Conservation (phyloP, 768 basidiomycete genomes). For the Neoboletus brunneissimus region DNA sequence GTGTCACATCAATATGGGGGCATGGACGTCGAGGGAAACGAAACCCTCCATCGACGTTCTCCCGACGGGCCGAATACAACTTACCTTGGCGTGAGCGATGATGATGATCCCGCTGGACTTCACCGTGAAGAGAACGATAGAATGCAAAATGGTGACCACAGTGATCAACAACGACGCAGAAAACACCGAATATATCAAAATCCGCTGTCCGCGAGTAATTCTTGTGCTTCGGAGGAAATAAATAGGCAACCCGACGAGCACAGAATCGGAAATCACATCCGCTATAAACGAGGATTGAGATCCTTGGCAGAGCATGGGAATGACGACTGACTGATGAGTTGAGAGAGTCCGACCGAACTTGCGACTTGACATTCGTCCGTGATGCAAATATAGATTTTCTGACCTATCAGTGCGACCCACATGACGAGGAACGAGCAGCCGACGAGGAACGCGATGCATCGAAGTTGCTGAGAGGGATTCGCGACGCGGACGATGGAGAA, state of each 20-base stretch:
- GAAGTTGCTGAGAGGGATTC: slow-evolving; percentile 8
- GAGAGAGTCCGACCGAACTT: slow-evolving; percentile 10
- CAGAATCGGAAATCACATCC: slow-evolving; percentile 16
- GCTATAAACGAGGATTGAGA: slow-evolving; percentile 8
- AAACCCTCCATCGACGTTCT: not conserved
- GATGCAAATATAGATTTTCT: slow-evolving; percentile 14
- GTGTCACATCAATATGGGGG: not conserved
- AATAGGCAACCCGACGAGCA: slow-evolving; percentile 20
- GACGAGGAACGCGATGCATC: slow-evolving; percentile 2
- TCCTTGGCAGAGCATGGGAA: not conserved
- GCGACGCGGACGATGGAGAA: slow-evolving; percentile 21
- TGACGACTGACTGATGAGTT: slow-evolving; percentile 22
- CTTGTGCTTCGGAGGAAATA: slow-evolving; percentile 4
- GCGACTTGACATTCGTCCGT: not conserved
- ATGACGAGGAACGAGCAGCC: slow-evolving; percentile 20
- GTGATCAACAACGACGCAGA: slow-evolving; percentile 19
- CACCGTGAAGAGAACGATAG: slow-evolving; percentile 3
- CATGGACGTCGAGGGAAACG: not conserved
- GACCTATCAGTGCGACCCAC: slow-evolving; percentile 22
- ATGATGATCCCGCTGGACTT: slow-evolving; percentile 5
- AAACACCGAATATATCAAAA: slow-evolving; percentile 20
- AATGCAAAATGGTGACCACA: slow-evolving; percentile 19
- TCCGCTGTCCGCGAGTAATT: slow-evolving; percentile 11
- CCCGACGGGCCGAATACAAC: not conserved
- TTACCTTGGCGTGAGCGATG: slow-evolving; percentile 24